Evolutionary conservation across 805 yeast genomes (phyloP), one percentile per base, ranked within the genome.

Genomic region (Ogataea paradorogensis): DNA sequence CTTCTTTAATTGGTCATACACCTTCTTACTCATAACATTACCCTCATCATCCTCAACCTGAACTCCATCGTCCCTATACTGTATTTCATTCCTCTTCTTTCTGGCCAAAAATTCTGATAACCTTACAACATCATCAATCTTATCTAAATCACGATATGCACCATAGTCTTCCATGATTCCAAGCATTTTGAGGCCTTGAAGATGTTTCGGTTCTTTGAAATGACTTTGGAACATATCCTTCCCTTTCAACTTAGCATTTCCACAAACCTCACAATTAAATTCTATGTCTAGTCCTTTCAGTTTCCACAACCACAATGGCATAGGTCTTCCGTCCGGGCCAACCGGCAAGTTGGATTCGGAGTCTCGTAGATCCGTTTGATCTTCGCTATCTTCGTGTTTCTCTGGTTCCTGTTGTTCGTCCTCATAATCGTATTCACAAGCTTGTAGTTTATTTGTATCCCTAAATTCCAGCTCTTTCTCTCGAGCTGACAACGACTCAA

Each of bases 41-140:
- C 98, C 99, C 13, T 87, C 89, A 1, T 78, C 83, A 56, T 93
- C 98, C 59, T 91, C 98, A 25, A 90, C 84, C 60, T 93, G 95
- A 9, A 82, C 72, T 1, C 78, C 76, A 38, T 71, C 68, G 47
- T 82, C 84, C 32, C 54, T 57, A 38, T 70, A 67, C 16, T 65
- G 66, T 23, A 69, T 67, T 36, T 61, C 61, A 8, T 58, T 50
- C 29, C 73, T 57, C 4, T 55, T 50, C 33, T 67, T 66, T 35
- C 57, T 52, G 40, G 66, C 65, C 8, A 81, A 45, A 20, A 62
- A 65, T 2, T 67, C 65, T 78, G 84, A 76, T 21, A 93, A 60
- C 10, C 66, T 61, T 23, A 67, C 45, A 1, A 90, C 96, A 33
- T 90, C 96, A 3, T 72, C 65, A 10, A 91, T 83, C 8, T 62